These are phyloP conservation scores for Agrocybe pediades DNA, from an alignment of 768 basidiomycete genomes.

Conservation along the genomic window DNA sequence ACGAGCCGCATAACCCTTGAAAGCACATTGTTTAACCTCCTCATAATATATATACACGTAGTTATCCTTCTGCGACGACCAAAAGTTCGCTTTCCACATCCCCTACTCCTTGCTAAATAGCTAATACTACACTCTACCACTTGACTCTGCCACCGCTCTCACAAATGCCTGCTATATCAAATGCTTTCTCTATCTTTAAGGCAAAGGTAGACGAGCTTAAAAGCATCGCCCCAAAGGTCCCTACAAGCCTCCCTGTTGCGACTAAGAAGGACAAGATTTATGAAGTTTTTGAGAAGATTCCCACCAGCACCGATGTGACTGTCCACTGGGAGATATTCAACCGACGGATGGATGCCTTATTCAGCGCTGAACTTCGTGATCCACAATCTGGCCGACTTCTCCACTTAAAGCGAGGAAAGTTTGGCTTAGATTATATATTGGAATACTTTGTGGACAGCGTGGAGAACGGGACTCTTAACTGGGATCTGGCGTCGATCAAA, in stretches of 20 bases:
- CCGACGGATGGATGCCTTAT: conserved; percentile 12
- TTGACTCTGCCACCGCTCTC: too few relatives aligned
- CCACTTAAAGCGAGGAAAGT: conserved; percentile 1
- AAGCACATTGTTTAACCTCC: too few relatives aligned
- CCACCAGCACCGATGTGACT: neutral
- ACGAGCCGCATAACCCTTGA: too few relatives aligned
- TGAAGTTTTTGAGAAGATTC: conserved; percentile 10
- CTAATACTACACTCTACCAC: too few relatives aligned
- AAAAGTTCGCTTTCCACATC: too few relatives aligned
- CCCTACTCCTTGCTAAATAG: too few relatives aligned
- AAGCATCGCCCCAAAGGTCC: too few relatives aligned
- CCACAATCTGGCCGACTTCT: neutral
- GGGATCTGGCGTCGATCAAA: conserved; percentile 13
- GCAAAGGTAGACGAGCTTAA: too few relatives aligned
- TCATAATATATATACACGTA: too few relatives aligned
- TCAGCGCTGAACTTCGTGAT: conserved; percentile 12
- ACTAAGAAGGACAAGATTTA: conserved; percentile 7
- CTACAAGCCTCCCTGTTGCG: conserved; percentile 2
- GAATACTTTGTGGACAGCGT: conserved; percentile 1
- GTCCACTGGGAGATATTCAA: conserved; percentile 14
- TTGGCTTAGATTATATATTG: conserved; percentile 1
- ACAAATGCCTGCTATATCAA: too few relatives aligned
- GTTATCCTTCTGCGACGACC: too few relatives aligned
- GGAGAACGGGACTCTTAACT: conserved; percentile 1
- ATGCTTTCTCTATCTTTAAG: too few relatives aligned